Percentiles rank a stretch among this genome's conserved stretches.
Conservation (phyloP, 139 green algal species). For the Chlorokybus atmophyticus region DNA sequence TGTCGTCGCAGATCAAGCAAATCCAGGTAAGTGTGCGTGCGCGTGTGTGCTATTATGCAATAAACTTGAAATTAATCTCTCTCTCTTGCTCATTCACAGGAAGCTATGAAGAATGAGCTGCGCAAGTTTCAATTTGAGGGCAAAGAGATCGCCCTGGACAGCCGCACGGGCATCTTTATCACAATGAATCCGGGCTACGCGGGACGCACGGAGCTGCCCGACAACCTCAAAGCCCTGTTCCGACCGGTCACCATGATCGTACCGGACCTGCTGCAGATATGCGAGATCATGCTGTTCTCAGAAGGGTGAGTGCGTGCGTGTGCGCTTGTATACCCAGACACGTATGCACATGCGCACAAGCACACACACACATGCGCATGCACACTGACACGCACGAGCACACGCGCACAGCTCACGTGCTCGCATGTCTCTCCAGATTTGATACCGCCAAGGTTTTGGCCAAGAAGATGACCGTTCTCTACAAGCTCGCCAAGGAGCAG, state of each 20-base stretch:
- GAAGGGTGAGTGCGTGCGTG: too few species aligned
- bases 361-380: too few species aligned
- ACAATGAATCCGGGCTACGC: constrained; percentile 79
- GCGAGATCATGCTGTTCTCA: constrained; percentile 76
- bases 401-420: too few species aligned
- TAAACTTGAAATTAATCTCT: too few species aligned
- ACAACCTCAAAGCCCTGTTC: constrained; percentile 62
- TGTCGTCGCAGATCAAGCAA: constrained; percentile 44
- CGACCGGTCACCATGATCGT: constrained; percentile 68
- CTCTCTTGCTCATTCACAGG: too few species aligned
- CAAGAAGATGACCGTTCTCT: constrained; percentile 83
- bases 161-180: constrained; percentile 68
- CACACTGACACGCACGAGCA: too few species aligned
- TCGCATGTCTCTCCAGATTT: too few species aligned
- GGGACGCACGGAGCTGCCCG: constrained; percentile 59
- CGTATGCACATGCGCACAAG: too few species aligned
- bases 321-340: too few species aligned
- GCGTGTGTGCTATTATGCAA: constrained; percentile 37
- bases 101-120: constrained; percentile 70
- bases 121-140: constrained; percentile 71
- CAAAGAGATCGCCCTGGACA: constrained; percentile 55
- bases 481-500: constrained; percentile 67
- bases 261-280: constrained; percentile 63
- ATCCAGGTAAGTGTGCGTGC: constrained; percentile 26
- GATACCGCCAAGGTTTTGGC: constrained; percentile 58